These are phyloP conservation scores for Rubia balearica DNA, from an alignment of 305 asterid species.

Conservation along the genomic window DNA sequence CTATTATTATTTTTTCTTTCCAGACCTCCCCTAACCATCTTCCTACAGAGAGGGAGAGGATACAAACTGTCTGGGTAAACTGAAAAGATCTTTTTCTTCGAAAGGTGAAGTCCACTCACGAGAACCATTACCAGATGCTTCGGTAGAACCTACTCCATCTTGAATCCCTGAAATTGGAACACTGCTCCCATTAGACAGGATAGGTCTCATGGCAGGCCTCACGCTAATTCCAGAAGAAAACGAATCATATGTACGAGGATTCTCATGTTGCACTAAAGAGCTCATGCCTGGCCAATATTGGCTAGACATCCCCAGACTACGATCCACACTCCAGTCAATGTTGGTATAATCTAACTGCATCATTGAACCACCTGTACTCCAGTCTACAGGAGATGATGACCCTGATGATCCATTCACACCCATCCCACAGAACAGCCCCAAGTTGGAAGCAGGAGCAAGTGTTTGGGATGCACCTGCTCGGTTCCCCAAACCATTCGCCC, in stretches of 20 bases:
- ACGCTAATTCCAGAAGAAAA: conserved; percentile 33
- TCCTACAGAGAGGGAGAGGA: conserved; percentile 62
- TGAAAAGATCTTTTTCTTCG: conserved; percentile 73
- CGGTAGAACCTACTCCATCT: conserved; percentile 28
- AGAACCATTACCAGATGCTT: conserved; percentile 32
- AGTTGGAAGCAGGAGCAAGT: conserved; percentile 56
- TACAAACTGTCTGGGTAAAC: conserved; percentile 70
- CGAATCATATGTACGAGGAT: conserved; percentile 31
- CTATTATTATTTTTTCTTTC: conserved; percentile 22
- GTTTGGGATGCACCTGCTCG: conserved; percentile 40
- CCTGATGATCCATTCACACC: conserved; percentile 39
- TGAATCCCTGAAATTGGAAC: conserved; percentile 31
- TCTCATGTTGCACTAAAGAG: conserved; percentile 27
- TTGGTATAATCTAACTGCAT: conserved; percentile 54
- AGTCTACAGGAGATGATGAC: conserved; percentile 44
- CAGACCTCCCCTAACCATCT: conserved; percentile 19
- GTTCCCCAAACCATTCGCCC: conserved; percentile 41
- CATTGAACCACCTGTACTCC: conserved; percentile 56
- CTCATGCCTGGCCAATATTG: conserved; percentile 36
- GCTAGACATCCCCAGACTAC: conserved; percentile 34
- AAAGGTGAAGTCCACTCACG: conserved; percentile 85
- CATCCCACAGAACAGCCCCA: conserved; percentile 61
- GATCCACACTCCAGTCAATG: conserved; percentile 82
- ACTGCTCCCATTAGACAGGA: conserved; percentile 29
- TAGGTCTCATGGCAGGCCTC: conserved; percentile 33